A percentile compares a stretch with the other conserved stretches of the same genome.
Conservation (phyloP, 2,329 filamentous ascomycete species). For the Beauveria medogensis region DNA sequence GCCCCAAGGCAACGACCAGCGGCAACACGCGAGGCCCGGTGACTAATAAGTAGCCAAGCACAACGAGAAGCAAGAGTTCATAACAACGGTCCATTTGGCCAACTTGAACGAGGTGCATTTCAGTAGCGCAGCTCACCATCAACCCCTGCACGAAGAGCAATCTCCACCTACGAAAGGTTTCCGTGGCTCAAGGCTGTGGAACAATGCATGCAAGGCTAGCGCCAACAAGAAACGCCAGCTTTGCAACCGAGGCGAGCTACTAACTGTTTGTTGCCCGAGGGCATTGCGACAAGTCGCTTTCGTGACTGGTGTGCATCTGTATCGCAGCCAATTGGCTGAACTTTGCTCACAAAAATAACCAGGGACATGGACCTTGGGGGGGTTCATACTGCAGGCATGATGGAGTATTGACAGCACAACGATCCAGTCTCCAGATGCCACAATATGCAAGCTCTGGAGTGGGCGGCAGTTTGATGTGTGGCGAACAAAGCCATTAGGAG, state of each 20-base stretch:
- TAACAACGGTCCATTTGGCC: background rate
- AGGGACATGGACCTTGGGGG: background rate
- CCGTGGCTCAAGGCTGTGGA: background rate
- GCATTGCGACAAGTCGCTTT: background rate
- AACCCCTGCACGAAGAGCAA: background rate
- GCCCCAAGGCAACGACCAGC: background rate
- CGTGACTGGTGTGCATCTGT: background rate
- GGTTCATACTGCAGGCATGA: background rate
- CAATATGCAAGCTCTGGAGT: background rate
- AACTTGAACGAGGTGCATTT: constrained; percentile 9
- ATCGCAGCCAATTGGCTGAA: background rate
- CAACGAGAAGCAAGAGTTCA: background rate
- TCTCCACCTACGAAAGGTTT: background rate
- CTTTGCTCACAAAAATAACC: background rate
- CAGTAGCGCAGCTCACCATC: constrained; percentile 5
- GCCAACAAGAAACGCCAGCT: background rate
- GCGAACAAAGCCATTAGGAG: background rate
- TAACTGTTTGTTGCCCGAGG: background rate
- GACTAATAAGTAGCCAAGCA: background rate
- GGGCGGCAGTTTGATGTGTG: background rate
- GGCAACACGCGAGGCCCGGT: background rate
- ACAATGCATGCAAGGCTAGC: background rate
- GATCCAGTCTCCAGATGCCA: constrained; percentile 1
- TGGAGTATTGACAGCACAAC: background rate
- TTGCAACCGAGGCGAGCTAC: background rate